Percentiles rank a stretch among this genome's conserved stretches.
These are phyloP conservation scores for Leccinellum rugosiceps DNA, from an alignment of 768 basidiomycete species.

Conservation along the genomic window DNA sequence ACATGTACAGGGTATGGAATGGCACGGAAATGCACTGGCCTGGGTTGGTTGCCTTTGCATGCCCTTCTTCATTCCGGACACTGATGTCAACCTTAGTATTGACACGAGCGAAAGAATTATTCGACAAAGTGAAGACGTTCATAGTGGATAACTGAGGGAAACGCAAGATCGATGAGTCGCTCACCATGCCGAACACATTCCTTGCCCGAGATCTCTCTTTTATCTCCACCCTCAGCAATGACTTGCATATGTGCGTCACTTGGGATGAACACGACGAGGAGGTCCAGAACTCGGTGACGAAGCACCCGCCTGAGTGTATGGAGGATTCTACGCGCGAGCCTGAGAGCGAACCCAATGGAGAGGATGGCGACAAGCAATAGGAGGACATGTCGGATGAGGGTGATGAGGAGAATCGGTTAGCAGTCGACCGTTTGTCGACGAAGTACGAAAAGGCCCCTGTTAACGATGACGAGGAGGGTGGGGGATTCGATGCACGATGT, in stretches of 20 bases:
- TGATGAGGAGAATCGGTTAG: slow-evolving; percentile 68
- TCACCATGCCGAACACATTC: slow-evolving; percentile 76
- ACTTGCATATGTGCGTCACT: slow-evolving; percentile 72
- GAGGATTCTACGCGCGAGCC: slow-evolving; percentile 33
- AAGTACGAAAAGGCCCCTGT: slow-evolving; percentile 89
- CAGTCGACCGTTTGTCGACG: slow-evolving; percentile 76
- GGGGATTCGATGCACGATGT: slow-evolving; percentile 75
- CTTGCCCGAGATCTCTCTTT: slow-evolving; percentile 79
- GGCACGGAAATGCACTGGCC: slow-evolving; percentile 51
- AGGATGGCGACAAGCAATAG: slow-evolving; percentile 48
- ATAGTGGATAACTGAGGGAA: slow-evolving; percentile 46
- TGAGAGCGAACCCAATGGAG: slow-evolving; percentile 39
- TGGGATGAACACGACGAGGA: slow-evolving; percentile 95
- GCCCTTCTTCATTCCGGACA: background rate
- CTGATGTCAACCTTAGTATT: slow-evolving; percentile 45
- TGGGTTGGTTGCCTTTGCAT: slow-evolving; percentile 48
- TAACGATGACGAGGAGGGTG: slow-evolving; percentile 63
- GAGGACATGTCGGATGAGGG: slow-evolving; percentile 50
- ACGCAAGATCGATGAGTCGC: slow-evolving; percentile 33
- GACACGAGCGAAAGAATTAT: slow-evolving; percentile 71
- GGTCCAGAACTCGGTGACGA: slow-evolving; percentile 73
- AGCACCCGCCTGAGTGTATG: slow-evolving; percentile 50
- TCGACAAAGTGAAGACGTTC: slow-evolving; percentile 76
- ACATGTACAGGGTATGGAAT: slow-evolving; percentile 64
- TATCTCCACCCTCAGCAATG: slow-evolving; percentile 68